phyloP scores from a whole-genome alignment of 2,329 filamentous ascomycete genomes.

The Sporothrix dimorphospora region DNA sequence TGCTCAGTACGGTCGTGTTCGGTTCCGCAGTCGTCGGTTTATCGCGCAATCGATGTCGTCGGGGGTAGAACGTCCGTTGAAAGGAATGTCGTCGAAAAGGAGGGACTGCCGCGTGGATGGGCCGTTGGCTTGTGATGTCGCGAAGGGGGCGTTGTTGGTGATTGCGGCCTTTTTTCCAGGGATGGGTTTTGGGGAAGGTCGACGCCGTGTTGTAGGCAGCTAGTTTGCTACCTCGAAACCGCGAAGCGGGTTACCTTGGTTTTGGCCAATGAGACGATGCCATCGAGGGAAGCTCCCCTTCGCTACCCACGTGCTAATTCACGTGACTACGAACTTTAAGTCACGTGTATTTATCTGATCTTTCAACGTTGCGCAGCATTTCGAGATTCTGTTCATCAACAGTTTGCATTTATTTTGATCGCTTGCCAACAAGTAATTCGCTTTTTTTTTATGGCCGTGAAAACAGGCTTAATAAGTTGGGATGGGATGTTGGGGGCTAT shows the following conservation, averaged over 20 bases:
- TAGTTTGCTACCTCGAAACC: slow-evolving; percentile 13
- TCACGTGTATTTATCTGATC: neutral
- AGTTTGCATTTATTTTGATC: neutral
- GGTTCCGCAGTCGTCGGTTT: neutral
- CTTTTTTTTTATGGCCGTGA: too few relatives aligned
- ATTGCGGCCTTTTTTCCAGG: slow-evolving; percentile 20
- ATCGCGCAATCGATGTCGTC: neutral
- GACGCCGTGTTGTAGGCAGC: slow-evolving; percentile 8
- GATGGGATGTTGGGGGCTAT: too few relatives aligned
- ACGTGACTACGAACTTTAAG: neutral
- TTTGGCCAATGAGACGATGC: neutral
- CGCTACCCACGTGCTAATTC: neutral
- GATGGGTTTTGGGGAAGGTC: neutral
- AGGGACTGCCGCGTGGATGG: neutral
- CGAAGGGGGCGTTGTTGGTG: neutral
- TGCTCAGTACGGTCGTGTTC: neutral
- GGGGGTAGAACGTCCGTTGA: neutral
- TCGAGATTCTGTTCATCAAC: neutral
- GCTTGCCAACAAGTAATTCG: too few relatives aligned
- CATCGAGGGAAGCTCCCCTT: neutral
- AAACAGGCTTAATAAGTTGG: too few relatives aligned
- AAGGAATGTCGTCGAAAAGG: slow-evolving; percentile 16
- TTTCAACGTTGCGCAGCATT: neutral
- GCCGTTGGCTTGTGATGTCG: slow-evolving; percentile 8
- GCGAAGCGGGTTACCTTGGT: neutral